Evolutionary conservation across 139 green algal genomes (phyloP).

Genomic region (Zygnema circumcarinatum): DNA sequence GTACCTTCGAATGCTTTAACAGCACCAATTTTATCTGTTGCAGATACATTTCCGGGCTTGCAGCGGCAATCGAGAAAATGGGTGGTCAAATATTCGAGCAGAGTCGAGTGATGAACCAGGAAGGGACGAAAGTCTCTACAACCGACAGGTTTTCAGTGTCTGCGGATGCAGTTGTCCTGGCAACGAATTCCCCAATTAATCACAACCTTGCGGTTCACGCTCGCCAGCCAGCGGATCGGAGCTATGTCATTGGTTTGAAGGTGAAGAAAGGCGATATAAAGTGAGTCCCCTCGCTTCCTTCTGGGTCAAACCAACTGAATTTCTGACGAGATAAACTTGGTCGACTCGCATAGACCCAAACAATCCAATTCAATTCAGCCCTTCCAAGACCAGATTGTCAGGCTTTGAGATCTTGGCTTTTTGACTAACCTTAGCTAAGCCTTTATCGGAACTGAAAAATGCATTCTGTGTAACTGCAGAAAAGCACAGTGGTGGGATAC

Average conservation of each 20-base stretch:
- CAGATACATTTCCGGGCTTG: constrained; percentile 66
- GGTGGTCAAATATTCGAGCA: constrained; percentile 72
- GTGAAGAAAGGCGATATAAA: constrained; percentile 50
- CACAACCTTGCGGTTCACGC: constrained; percentile 75
- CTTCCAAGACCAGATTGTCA: no score
- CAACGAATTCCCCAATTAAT: constrained; percentile 75
- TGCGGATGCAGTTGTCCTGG: constrained; percentile 67
- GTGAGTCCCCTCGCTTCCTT: constrained; percentile 1
- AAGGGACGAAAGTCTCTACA: constrained; percentile 22
- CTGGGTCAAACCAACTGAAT: no score
- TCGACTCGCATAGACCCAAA: no score
- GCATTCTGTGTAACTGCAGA: no score
- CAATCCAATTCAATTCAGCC: no score
- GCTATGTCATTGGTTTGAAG: constrained; percentile 68
- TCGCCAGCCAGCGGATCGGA: constrained; percentile 66
- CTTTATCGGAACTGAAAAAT: no score
- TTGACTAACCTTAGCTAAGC: no score
- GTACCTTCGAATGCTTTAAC: no score
- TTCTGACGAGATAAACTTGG: no score
- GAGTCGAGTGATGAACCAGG: constrained; percentile 51
- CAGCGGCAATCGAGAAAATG: constrained; percentile 59
- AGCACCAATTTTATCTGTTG: neutral
- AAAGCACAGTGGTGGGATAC: constrained; percentile 73
- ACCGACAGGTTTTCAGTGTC: constrained; percentile 9
- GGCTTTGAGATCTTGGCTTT: no score